phyloP scores from a whole-genome alignment of 1,139 yeast species.

The Debaryomyces udenii region DNA sequence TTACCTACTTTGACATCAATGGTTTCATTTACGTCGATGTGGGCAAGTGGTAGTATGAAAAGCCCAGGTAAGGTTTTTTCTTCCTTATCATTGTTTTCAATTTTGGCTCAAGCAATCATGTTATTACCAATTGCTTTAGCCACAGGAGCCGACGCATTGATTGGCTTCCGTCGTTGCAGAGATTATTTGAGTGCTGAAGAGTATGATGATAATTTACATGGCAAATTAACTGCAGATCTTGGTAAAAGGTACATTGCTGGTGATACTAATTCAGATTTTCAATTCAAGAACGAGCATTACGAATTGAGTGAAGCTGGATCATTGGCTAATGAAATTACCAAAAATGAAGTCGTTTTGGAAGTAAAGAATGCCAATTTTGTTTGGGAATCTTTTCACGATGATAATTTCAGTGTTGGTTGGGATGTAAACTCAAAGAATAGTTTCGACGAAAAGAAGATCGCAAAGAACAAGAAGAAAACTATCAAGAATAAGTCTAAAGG shows the following conservation, averaged over 20 bases:
- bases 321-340: neutral
- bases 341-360: slow-evolving; percentile 23
- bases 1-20: slow-evolving; percentile 45
- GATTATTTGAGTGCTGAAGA: slow-evolving; percentile 47
- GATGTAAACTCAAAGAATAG: slow-evolving; percentile 10
- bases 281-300: slow-evolving; percentile 16
- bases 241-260: slow-evolving; percentile 24
- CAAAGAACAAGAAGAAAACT: slow-evolving; percentile 21
- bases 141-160: slow-evolving; percentile 55
- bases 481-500: slow-evolving; percentile 11
- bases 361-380: slow-evolving; percentile 34
- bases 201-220: slow-evolving; percentile 26
- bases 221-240: slow-evolving; percentile 18
- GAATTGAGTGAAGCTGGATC: slow-evolving; percentile 11
- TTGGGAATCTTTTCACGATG: slow-evolving; percentile 41
- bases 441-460: slow-evolving; percentile 17
- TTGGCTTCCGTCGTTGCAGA: slow-evolving; percentile 52
- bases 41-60: slow-evolving; percentile 40
- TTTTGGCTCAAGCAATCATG: slow-evolving; percentile 54
- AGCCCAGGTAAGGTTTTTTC: slow-evolving; percentile 52
- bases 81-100: slow-evolving; percentile 53
- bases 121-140: slow-evolving; percentile 58
- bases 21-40: slow-evolving; percentile 47
- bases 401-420: slow-evolving; percentile 12
- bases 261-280: slow-evolving; percentile 21